Percentiles rank a stretch among this genome's conserved stretches.
These are phyloP conservation scores for Senecio squalidus DNA, from an alignment of 140 eudicot species.

Conservation along the genomic window DNA sequence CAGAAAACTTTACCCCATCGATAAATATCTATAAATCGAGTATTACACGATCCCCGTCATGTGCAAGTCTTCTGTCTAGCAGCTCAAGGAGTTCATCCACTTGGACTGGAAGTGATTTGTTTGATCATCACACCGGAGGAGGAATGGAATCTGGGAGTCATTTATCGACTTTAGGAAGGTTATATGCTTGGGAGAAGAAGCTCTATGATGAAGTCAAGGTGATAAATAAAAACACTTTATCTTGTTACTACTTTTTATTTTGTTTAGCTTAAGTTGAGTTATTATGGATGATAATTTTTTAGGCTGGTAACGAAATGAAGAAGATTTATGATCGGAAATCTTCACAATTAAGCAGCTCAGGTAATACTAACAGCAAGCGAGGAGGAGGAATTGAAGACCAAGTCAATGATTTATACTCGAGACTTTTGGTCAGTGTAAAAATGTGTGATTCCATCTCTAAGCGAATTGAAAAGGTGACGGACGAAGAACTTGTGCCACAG, in stretches of 20 bases:
- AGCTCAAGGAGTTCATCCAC: slow-evolving; percentile 41
- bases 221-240: neutral
- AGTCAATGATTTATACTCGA: slow-evolving; percentile 38
- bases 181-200: slow-evolving; percentile 65
- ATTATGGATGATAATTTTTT: neutral
- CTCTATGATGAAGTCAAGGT: slow-evolving; percentile 60
- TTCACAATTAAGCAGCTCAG: slow-evolving; percentile 31
- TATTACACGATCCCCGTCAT: slow-evolving; percentile 33
- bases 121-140: slow-evolving; percentile 34
- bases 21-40: slow-evolving; percentile 31
- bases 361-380: slow-evolving; percentile 18
- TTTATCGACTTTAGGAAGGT: slow-evolving; percentile 49
- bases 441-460: slow-evolving; percentile 42
- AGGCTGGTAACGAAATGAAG: slow-evolving; percentile 45
- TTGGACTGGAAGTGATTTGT: slow-evolving; percentile 29
- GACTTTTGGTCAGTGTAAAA: slow-evolving; percentile 37
- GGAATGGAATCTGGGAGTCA: slow-evolving; percentile 64
- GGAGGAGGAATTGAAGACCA: slow-evolving; percentile 29
- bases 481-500: slow-evolving; percentile 55
- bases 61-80: slow-evolving; percentile 40
- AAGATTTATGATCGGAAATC: slow-evolving; percentile 40
- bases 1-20: slow-evolving; percentile 30
- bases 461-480: slow-evolving; percentile 48
- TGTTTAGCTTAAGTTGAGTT: neutral
- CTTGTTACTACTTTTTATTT: too few species aligned